phyloP scores from a whole-genome alignment of 345 rosid genomes.

The Cardamine resedifolia region DNA sequence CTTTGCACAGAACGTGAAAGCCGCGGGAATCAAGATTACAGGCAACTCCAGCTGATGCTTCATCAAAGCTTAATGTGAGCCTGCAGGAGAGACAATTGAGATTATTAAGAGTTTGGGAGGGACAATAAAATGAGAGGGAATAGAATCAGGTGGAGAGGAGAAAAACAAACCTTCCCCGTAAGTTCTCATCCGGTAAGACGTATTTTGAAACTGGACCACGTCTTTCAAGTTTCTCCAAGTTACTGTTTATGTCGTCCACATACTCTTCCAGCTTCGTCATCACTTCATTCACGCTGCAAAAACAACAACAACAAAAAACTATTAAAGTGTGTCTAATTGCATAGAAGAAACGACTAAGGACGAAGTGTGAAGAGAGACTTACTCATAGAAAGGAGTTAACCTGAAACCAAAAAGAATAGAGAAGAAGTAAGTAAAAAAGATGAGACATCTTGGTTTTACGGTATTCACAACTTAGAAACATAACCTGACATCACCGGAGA shows the following conservation, averaged over 20 bases:
- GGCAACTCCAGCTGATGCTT: conserved; percentile 82
- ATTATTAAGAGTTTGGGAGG: not conserved
- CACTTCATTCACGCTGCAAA: conserved; percentile 65
- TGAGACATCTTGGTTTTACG: not conserved
- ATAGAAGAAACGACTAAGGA: not conserved
- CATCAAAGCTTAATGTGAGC: conserved; percentile 70
- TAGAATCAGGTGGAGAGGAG: not conserved
- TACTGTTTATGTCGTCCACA: conserved; percentile 77
- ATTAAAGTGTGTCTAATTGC: not conserved
- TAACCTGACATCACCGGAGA: conserved; percentile 94
- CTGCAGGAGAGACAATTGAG: conserved; percentile 41
- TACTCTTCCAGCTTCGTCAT: conserved; percentile 69
- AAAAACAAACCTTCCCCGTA: conserved; percentile 68
- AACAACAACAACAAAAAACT: not conserved
- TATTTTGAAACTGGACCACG: conserved; percentile 94
- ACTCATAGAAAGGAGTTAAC: conserved; percentile 95
- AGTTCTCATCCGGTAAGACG: conserved; percentile 69
- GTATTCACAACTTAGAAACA: not conserved
- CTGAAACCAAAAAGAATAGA: conserved; percentile 44
- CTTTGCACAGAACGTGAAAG: conserved; percentile 80
- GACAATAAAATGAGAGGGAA: not conserved
- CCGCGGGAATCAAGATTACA: conserved; percentile 89
- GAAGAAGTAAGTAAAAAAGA: conserved; percentile 12
- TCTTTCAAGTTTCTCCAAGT: conserved; percentile 62
- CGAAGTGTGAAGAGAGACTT: conserved; percentile 41